Percentiles rank a stretch among this genome's conserved stretches.
Conservation (phyloP, 371 early-diverging fungal species). For the Mortierella sp. region DNA sequence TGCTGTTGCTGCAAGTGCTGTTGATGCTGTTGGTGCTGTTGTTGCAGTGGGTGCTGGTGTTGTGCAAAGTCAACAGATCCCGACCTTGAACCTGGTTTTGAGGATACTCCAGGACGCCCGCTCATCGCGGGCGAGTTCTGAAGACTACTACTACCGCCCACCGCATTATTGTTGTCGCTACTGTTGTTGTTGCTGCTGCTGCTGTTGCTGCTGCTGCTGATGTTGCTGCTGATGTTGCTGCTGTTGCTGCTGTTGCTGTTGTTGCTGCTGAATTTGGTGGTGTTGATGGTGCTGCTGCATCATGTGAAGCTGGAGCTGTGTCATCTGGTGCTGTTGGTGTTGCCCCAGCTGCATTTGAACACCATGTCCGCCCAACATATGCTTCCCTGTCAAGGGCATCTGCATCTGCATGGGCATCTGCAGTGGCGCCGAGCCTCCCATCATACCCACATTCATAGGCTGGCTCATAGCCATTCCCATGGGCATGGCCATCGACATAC, state of each 20-base stretch:
- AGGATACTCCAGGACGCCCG: constrained; percentile 23
- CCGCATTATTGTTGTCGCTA: not conserved
- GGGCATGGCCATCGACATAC: not conserved
- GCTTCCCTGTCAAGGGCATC: constrained; percentile 38
- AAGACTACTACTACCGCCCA: constrained; percentile 26
- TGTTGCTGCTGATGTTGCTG: constrained; percentile 27
- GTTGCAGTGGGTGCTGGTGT: constrained; percentile 24
- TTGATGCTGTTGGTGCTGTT: constrained; percentile 5
- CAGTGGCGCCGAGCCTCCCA: constrained; percentile 41
- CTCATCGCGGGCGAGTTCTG: constrained; percentile 43
- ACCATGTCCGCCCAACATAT: constrained; percentile 39
- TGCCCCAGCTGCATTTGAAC: constrained; percentile 54
- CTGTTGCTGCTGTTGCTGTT: constrained; percentile 19
- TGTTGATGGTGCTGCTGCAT: constrained; percentile 33
- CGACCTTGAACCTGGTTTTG: constrained; percentile 39
- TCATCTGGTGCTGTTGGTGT: constrained; percentile 37
- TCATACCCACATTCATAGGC: constrained; percentile 24
- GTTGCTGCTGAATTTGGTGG: constrained; percentile 26
- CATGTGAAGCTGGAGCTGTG: constrained; percentile 40
- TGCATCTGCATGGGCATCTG: constrained; percentile 38
- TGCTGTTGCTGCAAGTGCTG: not conserved
- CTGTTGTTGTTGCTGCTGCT: constrained; percentile 35
- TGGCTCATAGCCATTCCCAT: constrained; percentile 28
- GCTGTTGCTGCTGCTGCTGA: constrained; percentile 42
- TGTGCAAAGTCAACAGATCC: constrained; percentile 50